Percentiles rank a stretch among this genome's conserved stretches.
Evolutionary conservation across 2,329 filamentous ascomycete genomes (phyloP).

Genomic region (Akanthomyces lecanii): DNA sequence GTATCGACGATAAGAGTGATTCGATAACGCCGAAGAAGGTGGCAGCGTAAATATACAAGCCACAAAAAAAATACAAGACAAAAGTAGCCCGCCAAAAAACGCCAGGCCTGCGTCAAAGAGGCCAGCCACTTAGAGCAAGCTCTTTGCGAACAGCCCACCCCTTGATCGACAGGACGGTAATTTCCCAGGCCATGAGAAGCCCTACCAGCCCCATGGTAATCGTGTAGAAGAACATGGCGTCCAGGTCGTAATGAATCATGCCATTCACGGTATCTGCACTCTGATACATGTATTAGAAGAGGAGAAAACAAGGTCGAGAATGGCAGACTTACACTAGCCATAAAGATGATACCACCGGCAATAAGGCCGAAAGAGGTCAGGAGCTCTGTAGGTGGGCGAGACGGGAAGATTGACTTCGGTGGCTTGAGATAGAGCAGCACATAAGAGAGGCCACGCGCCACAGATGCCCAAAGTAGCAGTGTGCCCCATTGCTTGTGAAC

Average conservation of each 20-base stretch:
- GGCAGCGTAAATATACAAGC: neutral
- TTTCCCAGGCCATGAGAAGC: slow-evolving; percentile 79
- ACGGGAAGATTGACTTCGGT: slow-evolving; percentile 73
- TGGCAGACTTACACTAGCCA: slow-evolving; percentile 67
- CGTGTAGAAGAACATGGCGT: slow-evolving; percentile 93
- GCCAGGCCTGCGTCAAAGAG: neutral
- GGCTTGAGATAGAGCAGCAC: slow-evolving; percentile 74
- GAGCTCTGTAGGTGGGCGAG: slow-evolving; percentile 86
- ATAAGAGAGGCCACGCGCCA: slow-evolving; percentile 77
- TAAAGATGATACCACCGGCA: slow-evolving; percentile 84
- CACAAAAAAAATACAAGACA: neutral
- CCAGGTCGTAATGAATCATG: slow-evolving; percentile 73
- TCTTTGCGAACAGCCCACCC: slow-evolving; percentile 69
- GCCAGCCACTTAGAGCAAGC: neutral
- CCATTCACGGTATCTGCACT: slow-evolving; percentile 70
- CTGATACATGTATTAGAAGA: slow-evolving; percentile 35
- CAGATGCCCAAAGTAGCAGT: slow-evolving; percentile 73
- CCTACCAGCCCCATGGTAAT: slow-evolving; percentile 79
- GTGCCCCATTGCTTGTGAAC: slow-evolving; percentile 92
- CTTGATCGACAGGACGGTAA: slow-evolving; percentile 75
- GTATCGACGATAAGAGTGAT: too few species aligned
- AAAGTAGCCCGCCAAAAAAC: neutral
- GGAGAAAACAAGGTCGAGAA: neutral
- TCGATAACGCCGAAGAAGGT: neutral
- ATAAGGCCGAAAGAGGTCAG: slow-evolving; percentile 82